Evolutionary conservation across 805 yeast species (phyloP).

Genomic region (Tetrapisispora arboricola): DNA sequence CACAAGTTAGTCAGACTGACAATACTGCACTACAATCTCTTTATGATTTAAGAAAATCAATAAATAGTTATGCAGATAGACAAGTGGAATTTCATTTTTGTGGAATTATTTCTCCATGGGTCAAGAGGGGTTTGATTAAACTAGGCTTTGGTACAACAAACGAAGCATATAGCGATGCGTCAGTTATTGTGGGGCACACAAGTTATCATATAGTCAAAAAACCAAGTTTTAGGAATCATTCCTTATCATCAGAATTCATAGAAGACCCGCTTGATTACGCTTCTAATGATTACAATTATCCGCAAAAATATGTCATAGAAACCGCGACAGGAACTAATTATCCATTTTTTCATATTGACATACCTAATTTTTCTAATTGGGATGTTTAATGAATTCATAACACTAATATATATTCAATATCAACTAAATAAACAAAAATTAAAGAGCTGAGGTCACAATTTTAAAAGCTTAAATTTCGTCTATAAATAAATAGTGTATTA

Average conservation of each 20-base stretch:
- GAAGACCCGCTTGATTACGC: neutral
- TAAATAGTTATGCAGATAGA: slow-evolving; percentile 64
- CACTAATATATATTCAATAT: too few species aligned
- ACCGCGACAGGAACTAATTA: slow-evolving; percentile 26
- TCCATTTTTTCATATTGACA: slow-evolving; percentile 30
- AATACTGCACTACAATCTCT: slow-evolving; percentile 71
- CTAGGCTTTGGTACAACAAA: slow-evolving; percentile 66
- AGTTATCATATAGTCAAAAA: slow-evolving; percentile 23
- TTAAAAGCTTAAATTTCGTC: too few species aligned
- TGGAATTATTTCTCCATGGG: slow-evolving; percentile 81
- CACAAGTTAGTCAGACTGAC: slow-evolving; percentile 66
- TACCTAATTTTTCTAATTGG: slow-evolving; percentile 29
- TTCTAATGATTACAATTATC: too few species aligned
- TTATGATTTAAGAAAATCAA: slow-evolving; percentile 62
- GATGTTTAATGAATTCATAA: slow-evolving; percentile 9
- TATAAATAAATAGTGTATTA: too few species aligned
- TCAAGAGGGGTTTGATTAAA: slow-evolving; percentile 61
- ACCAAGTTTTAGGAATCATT: slow-evolving; percentile 5
- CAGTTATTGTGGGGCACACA: slow-evolving; percentile 26
- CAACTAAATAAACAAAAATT: too few species aligned
- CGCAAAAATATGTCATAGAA: slow-evolving; percentile 2
- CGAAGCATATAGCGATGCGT: slow-evolving; percentile 29
- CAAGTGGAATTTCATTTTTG: slow-evolving; percentile 86
- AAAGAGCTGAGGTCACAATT: too few species aligned
- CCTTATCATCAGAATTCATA: neutral